Conservation (phyloP, 1,284 basidiomycete species). For the Paramarasmius palmivorus region DNA sequence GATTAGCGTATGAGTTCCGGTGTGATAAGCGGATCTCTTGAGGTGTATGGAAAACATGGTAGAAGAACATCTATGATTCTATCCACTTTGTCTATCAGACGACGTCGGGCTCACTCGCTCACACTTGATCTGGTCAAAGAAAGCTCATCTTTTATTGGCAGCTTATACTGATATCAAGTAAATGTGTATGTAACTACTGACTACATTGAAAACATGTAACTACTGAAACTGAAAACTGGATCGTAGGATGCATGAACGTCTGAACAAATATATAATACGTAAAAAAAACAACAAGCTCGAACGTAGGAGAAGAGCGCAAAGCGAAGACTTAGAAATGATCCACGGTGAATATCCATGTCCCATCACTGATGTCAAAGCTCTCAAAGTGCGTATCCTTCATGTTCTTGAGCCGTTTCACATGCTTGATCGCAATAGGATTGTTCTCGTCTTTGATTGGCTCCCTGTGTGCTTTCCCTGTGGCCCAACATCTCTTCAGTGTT, state of each 20-base stretch:
- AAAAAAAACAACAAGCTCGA: neutral
- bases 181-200: too few relatives aligned
- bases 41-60: too few relatives aligned
- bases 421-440: constrained; percentile 73
- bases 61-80: too few relatives aligned
- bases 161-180: too few relatives aligned
- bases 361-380: constrained; percentile 76
- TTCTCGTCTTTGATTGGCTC: constrained; percentile 86
- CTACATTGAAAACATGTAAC: neutral
- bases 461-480: constrained; percentile 88
- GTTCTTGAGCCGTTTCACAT: constrained; percentile 81
- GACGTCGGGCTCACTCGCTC: too few relatives aligned
- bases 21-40: too few relatives aligned
- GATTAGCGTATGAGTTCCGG: too few relatives aligned
- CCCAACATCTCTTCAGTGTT: constrained; percentile 83
- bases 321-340: constrained; percentile 80
- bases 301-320: neutral
- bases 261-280: neutral
- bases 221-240: neutral
- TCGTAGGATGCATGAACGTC: neutral
- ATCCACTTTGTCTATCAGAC: too few relatives aligned
- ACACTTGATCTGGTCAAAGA: too few relatives aligned
- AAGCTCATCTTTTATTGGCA: constrained; percentile 20
- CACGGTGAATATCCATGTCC: constrained; percentile 93
- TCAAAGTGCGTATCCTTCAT: constrained; percentile 90